Percentiles rank a stretch among this genome's conserved stretches.
Conservation (phyloP, 495 filamentous ascomycete genomes). For the Penicillium atrosanguineum region DNA sequence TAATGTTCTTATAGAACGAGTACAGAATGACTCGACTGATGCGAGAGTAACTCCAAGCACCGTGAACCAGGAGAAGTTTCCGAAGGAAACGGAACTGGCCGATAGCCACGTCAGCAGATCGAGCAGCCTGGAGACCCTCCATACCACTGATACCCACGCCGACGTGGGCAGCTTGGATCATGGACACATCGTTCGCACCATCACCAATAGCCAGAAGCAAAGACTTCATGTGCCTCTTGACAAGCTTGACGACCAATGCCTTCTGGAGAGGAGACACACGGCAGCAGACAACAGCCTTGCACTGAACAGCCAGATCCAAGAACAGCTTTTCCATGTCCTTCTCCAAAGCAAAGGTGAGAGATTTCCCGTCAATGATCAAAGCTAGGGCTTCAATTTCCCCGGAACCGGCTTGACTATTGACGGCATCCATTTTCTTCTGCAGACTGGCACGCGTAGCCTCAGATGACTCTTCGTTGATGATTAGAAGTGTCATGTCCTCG, state of each 20-base stretch:
- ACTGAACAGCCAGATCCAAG: constrained; percentile 88
- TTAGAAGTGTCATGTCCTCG: constrained; percentile 97
- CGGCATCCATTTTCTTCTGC: constrained; percentile 87
- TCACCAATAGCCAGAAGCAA: constrained; percentile 96
- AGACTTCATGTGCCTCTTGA: constrained; percentile 91
- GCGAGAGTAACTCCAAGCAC: constrained; percentile 96
- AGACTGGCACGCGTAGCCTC: constrained; percentile 78
- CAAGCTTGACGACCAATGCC: constrained; percentile 95
- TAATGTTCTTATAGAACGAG: constrained; percentile 99
- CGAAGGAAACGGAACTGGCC: constrained; percentile 94
- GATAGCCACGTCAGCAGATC: constrained; percentile 94
- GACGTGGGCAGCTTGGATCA: constrained; percentile 99
- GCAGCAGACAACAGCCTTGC: constrained; percentile 98
- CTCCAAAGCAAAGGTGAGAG: constrained; percentile 90
- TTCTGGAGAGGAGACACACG: constrained; percentile 99
- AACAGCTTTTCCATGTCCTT: constrained; percentile 92
- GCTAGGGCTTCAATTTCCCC: constrained; percentile 86
- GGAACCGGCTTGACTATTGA: constrained; percentile 68
- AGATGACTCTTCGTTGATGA: constrained; percentile 86
- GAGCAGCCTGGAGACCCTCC: constrained; percentile 97
- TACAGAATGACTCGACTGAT: constrained; percentile 96
- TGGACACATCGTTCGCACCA: constrained; percentile 97
- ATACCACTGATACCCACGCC: constrained; percentile 97
- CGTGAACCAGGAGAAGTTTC: constrained; percentile 93
- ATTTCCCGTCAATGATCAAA: constrained; percentile 95